These are phyloP conservation scores for Styphnolobium japonicum DNA, from an alignment of 306 rosid species.

Conservation along the genomic window DNA sequence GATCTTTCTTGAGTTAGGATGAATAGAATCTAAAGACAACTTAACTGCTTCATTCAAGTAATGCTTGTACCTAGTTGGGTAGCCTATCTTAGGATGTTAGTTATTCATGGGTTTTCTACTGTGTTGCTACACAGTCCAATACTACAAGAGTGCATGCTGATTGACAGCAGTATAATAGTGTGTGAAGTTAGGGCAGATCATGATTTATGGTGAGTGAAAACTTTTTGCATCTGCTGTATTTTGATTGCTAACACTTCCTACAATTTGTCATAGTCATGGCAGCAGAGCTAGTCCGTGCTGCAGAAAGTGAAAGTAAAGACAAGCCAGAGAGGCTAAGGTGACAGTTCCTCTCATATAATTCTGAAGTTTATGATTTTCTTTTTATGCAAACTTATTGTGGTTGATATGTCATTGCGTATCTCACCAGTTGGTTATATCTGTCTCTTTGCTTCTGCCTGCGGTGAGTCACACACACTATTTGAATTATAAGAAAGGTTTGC, in stretches of 20 bases:
- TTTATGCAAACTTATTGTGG: background rate
- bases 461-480: background rate
- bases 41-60: background rate
- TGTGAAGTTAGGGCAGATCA: background rate
- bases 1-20: background rate
- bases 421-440: background rate
- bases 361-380: background rate
- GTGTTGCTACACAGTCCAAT: background rate
- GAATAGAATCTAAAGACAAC: background rate
- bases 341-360: slow-evolving; percentile 23
- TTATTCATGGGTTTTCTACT: background rate
- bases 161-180: background rate
- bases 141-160: background rate
- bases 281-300: slow-evolving; percentile 79
- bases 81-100: background rate
- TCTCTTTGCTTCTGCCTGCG: background rate
- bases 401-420: background rate
- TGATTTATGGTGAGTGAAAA: background rate
- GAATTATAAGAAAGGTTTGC: background rate
- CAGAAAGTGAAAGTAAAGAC: slow-evolving; percentile 55
- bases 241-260: slow-evolving; percentile 14
- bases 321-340: slow-evolving; percentile 85
- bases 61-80: background rate
- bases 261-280: slow-evolving; percentile 72
- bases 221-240: background rate